Conservation (phyloP, 2,329 filamentous ascomycete genomes). For the Sordariomycetes sp. region DNA sequence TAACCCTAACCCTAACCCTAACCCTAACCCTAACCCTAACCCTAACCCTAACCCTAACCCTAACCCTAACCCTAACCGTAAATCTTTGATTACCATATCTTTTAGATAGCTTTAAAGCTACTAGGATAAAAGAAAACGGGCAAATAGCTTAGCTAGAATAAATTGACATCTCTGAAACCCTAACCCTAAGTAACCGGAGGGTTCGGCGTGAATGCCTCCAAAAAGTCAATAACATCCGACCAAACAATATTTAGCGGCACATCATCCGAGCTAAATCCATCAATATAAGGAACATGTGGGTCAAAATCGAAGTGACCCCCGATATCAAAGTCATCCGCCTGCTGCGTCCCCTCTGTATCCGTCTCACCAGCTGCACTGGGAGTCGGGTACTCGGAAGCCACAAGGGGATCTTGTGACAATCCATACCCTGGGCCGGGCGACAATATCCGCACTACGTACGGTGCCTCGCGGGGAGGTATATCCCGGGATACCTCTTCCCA, state of each 20-base stretch:
- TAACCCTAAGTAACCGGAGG: too few relatives aligned
- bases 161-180: too few relatives aligned
- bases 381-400: background rate
- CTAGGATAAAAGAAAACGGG: too few relatives aligned
- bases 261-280: constrained; percentile 4
- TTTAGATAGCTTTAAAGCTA: too few relatives aligned
- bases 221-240: constrained; percentile 5
- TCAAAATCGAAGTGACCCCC: background rate
- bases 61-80: too few relatives aligned
- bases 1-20: too few relatives aligned
- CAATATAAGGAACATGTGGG: background rate
- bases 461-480: background rate
- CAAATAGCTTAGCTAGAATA: too few relatives aligned
- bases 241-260: background rate
- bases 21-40: too few relatives aligned
- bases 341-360: background rate
- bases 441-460: constrained; percentile 5
- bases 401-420: background rate
- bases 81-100: too few relatives aligned
- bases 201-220: constrained; percentile 4
- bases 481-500: constrained; percentile 11
- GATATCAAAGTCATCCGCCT: background rate
- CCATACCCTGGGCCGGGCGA: background rate
- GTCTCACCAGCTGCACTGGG: background rate
- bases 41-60: too few relatives aligned